Percentiles rank a stretch among this genome's conserved stretches.
phyloP scores from a whole-genome alignment of 495 filamentous ascomycete genomes.

The Annulohypoxylon nitens region DNA sequence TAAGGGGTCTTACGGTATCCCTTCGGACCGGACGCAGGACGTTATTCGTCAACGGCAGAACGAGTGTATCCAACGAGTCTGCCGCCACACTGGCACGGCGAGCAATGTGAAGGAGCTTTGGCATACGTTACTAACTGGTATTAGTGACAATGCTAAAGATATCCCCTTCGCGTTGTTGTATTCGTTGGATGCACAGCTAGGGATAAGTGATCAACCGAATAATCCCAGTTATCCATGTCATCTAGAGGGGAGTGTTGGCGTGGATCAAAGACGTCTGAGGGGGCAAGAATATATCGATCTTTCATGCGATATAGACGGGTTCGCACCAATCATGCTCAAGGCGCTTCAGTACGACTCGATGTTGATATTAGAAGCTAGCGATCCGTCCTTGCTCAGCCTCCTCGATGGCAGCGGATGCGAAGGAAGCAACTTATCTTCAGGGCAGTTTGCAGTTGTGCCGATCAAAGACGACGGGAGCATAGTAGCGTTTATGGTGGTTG shows the following conservation, averaged over 20 bases:
- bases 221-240: conserved; percentile 52
- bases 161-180: conserved; percentile 72
- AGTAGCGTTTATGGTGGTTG: conserved; percentile 60
- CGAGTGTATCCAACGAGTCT: conserved; percentile 69
- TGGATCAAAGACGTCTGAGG: conserved; percentile 67
- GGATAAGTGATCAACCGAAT: conserved; percentile 18
- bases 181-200: conserved; percentile 59
- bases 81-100: conserved; percentile 69
- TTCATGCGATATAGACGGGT: conserved; percentile 65
- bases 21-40: conserved; percentile 67
- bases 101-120: conserved; percentile 69
- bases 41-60: conserved; percentile 68
- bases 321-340: conserved; percentile 69
- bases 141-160: conserved; percentile 66
- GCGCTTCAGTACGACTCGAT: conserved; percentile 58
- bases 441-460: conserved; percentile 52
- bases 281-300: conserved; percentile 67
- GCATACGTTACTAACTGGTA: conserved; percentile 61
- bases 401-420: conserved; percentile 56
- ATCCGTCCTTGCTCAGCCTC: conserved; percentile 43
- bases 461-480: conserved; percentile 54
- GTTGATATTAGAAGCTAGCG: conserved; percentile 30
- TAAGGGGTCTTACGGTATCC: conserved; percentile 68
- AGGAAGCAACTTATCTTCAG: conserved; percentile 52
- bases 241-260: conserved; percentile 70